These are phyloP conservation scores for Closterium sp. DNA, from an alignment of 139 green algal species.

Conservation along the genomic window DNA sequence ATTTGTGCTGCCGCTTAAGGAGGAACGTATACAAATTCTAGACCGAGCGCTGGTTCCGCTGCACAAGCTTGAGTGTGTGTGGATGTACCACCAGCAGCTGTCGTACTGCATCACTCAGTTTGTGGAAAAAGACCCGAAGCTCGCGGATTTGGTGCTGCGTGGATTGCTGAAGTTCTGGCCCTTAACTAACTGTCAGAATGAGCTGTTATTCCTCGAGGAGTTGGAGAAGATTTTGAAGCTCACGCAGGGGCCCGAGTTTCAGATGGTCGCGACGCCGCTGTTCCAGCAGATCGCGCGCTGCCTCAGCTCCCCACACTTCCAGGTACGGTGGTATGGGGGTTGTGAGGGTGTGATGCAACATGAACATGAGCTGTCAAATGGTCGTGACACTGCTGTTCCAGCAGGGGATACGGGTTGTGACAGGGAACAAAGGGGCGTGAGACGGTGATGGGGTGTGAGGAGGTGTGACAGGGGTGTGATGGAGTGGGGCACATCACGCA, in stretches of 20 bases:
- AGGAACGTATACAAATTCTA: constrained; percentile 82
- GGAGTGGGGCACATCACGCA: too few relatives aligned
- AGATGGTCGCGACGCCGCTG: constrained; percentile 82
- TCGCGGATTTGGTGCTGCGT: constrained; percentile 88
- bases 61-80: constrained; percentile 98
- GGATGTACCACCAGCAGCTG: constrained; percentile 97
- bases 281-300: constrained; percentile 91
- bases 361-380: too few relatives aligned
- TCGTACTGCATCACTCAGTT: constrained; percentile 98
- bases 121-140: too few relatives aligned
- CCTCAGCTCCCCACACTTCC: constrained; percentile 72
- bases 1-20: constrained; percentile 97
- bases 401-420: too few relatives aligned
- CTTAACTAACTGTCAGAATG: constrained; percentile 97
- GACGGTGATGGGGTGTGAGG: too few relatives aligned
- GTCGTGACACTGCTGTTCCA: too few relatives aligned
- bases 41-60: constrained; percentile 89
- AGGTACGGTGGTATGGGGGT: constrained; percentile 18
- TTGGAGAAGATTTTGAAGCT: constrained; percentile 98
- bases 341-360: too few relatives aligned
- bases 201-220: constrained; percentile 97
- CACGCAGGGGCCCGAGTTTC: constrained; percentile 88
- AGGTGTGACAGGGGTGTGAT: too few relatives aligned
- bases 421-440: too few relatives aligned
- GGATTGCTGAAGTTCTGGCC: constrained; percentile 96